Conservation (phyloP, 768 basidiomycete genomes). For the Xerocomus spinulosus region DNA sequence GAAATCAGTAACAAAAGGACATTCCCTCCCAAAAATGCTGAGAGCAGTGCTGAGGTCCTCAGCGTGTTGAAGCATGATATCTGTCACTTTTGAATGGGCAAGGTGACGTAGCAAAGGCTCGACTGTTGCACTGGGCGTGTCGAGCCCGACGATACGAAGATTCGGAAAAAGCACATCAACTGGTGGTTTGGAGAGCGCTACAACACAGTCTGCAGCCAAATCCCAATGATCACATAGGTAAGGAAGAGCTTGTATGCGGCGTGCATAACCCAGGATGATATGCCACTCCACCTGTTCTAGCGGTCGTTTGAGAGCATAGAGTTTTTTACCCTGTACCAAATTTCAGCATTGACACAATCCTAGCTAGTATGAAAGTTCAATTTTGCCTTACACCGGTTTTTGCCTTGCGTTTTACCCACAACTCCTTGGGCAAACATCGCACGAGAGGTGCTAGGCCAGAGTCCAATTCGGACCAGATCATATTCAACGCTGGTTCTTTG, state of each 20-base stretch:
- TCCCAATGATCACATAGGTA: background rate
- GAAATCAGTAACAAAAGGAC: conserved; percentile 1
- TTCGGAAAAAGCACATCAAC: conserved; percentile 6
- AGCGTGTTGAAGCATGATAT: background rate
- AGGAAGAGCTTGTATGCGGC: conserved; percentile 7
- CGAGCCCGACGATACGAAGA: background rate
- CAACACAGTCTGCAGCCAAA: background rate
- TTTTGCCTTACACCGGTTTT: no score
- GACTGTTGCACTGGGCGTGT: background rate
- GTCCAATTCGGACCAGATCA: conserved; percentile 12
- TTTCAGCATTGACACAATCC: no score
- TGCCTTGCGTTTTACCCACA: background rate
- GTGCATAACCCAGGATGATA: conserved; percentile 7
- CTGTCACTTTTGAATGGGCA: background rate
- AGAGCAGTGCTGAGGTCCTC: background rate
- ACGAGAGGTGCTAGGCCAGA: conserved; percentile 10
- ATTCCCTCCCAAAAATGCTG: background rate
- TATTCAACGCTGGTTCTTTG: conserved; percentile 9
- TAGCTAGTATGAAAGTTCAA: background rate
- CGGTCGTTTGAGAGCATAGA: background rate
- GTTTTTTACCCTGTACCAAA: no score
- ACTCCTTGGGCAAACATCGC: conserved; percentile 4
- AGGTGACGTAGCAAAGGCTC: conserved; percentile 9
- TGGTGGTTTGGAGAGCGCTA: conserved; percentile 1
- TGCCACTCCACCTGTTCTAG: conserved; percentile 7